Base-by-base conservation (phyloP, 192 early-diverging fungal genomes). In the Chytriomyces sp. region DNA sequence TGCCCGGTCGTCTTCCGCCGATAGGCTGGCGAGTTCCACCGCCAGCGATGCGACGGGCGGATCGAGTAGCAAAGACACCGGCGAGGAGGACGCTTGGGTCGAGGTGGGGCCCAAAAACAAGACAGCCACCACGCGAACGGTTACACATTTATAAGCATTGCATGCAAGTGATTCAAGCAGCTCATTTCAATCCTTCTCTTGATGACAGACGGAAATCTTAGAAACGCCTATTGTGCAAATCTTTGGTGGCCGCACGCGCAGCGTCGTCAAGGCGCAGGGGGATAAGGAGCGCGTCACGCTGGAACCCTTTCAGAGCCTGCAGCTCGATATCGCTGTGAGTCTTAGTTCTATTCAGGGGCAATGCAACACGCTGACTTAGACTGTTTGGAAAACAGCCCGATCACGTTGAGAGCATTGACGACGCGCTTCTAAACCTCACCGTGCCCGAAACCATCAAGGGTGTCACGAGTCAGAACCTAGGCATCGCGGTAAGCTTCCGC, bases 91-190 rank as follows among this genome's bases (percentile, higher is more conserved):
- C n/a, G 85, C 78, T 5, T 98, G 98, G 98, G 66, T 91, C 52
- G 94, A 98, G 77, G 96, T 99, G 7, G 96, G 96, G 2, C 84
- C 63, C 25, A 94, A 94, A 56, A 93, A 95, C 78, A 91, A 89
- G 82, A 84, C 86, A 3, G 79, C 83, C 5, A 84, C 77, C 76
- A 88, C 88, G 53, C 88, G 88, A 58, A 75, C 72, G 74, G 84
- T 85, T 75, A 75, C 64, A 74, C 44, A 31, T 3, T 41, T 39
- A 22, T 12, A 55, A 37, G 52, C 12, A 31, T 7, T 62, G 25
- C 53, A 2, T 61, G 44, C 2, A 14, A 49, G 14, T 49, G 17
- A 2, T 49, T 49, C 44, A 49, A 49, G 22, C 8, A 30, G 19
- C 10, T 26, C 55, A 59, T 3, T 36, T 14, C 53, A 44, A 34